Percentiles rank a stretch among this genome's conserved stretches.
phyloP scores from a whole-genome alignment of 2,329 filamentous ascomycete genomes.

The Cladophialophora bantiana region DNA sequence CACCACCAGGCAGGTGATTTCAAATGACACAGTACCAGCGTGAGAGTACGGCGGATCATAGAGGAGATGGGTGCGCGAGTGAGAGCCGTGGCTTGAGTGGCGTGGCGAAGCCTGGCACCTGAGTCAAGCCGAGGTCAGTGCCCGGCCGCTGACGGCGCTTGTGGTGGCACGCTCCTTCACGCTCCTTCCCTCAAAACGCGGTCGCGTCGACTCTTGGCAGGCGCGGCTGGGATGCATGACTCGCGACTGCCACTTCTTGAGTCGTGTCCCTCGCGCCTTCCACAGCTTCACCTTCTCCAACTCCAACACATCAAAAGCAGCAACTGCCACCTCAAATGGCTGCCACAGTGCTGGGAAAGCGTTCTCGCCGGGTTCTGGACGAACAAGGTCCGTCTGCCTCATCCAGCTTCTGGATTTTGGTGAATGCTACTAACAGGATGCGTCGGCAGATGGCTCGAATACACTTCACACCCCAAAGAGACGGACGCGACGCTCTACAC shows the following conservation, averaged over 20 bases:
- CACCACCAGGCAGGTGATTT: background rate
- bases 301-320: slow-evolving; percentile 43
- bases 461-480: slow-evolving; percentile 50
- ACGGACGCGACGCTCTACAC: slow-evolving; percentile 54
- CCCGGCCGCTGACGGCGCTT: slow-evolving; percentile 8
- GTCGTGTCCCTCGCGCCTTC: slow-evolving; percentile 31
- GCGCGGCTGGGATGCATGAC: slow-evolving; percentile 23
- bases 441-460: slow-evolving; percentile 31
- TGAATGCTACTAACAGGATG: slow-evolving; percentile 18
- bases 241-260: slow-evolving; percentile 27
- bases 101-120: background rate
- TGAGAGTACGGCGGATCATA: slow-evolving; percentile 24
- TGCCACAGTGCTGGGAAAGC: slow-evolving; percentile 52
- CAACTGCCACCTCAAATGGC: slow-evolving; percentile 50
- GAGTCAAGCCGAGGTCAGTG: background rate
- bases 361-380: slow-evolving; percentile 49
- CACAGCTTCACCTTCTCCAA: slow-evolving; percentile 28
- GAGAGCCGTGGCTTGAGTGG: background rate
- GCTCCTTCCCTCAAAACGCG: slow-evolving; percentile 17
- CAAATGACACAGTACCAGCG: slow-evolving; percentile 20
- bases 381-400: slow-evolving; percentile 49
- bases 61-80: background rate
- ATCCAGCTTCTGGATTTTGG: slow-evolving; percentile 19
- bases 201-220: slow-evolving; percentile 24
- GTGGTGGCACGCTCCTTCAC: slow-evolving; percentile 16